Base-by-base conservation (phyloP, 2,329 filamentous ascomycete genomes). In the Nothophaeocryptopus gaeumannii region DNA sequence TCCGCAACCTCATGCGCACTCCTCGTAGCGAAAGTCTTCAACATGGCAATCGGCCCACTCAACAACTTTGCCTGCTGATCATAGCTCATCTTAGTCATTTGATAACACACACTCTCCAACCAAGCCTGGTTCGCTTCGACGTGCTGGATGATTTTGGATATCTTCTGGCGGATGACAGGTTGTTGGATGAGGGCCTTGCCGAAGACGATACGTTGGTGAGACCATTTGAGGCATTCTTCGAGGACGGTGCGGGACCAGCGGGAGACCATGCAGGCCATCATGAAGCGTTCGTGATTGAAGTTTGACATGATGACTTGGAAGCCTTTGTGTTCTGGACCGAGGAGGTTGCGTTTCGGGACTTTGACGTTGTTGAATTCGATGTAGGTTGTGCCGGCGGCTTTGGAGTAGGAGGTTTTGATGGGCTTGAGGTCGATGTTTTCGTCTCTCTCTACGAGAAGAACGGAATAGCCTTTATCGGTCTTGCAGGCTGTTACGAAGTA, bases 151-250 rank as follows among this genome's bases (percentile, higher is more conserved):
- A 95, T 93, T 67, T 88, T 88, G 54, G 89, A 89, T 50, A 95
- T 81, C 30, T 60, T 58, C 8, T 40, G 35, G 14, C 58, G 55
- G 30, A 60, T 58, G 14, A 60, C 58, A 7, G 58, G 58, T 41
- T 95, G 88, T 63, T 89, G 84, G 58, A 92, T 85, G 35, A 95
- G 78, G 26, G 84, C 84, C 76, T 92, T 92, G 65, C 82, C 82
- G 66, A 93, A 93, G 58, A 95, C 88, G 20, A 90, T 77, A 42
- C 89, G 84, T 72, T 95, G 90, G 73, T 93, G 89, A 30, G 84
- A 78, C 89, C 90, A 96, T 69, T 93, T 93, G 56, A 95, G 74
- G 62, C 84, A 92, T 67, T 95, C 89, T 68, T 95, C 88, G 10
- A 89, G 83, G 11, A 92, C 80, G 1, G 79, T 78, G 55, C 88